These are phyloP conservation scores for Mycena epipterygia DNA, from an alignment of 768 basidiomycete species.

Conservation along the genomic window DNA sequence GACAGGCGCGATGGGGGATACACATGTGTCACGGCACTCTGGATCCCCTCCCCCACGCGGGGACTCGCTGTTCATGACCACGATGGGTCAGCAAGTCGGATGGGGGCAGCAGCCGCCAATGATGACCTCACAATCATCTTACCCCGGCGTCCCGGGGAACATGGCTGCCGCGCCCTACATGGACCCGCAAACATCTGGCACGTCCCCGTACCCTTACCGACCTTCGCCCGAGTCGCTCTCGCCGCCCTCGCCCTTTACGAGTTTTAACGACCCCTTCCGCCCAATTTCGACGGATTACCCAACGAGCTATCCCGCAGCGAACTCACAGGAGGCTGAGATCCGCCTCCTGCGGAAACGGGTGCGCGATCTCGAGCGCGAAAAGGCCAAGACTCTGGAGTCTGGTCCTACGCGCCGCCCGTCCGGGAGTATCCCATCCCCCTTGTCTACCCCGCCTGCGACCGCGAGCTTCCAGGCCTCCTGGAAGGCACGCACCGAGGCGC, in stretches of 20 bases:
- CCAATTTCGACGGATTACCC: conserved; percentile 31
- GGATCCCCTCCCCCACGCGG: conserved; percentile 40
- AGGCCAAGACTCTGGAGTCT: conserved; percentile 62
- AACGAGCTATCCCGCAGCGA: conserved; percentile 41
- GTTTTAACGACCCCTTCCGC: conserved; percentile 39
- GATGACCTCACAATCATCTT: conserved; percentile 22
- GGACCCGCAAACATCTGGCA: conserved; percentile 29
- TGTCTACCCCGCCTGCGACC: conserved; percentile 53
- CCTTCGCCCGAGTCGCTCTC: conserved; percentile 55
- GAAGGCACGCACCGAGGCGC: conserved; percentile 81
- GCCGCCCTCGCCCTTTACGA: conserved; percentile 49
- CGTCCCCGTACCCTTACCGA: conserved; percentile 45
- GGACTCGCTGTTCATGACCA: conserved; percentile 34
- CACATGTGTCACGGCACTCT: conserved; percentile 48
- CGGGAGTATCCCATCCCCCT: conserved; percentile 40
- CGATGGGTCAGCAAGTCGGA: conserved; percentile 27
- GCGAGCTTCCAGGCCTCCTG: conserved; percentile 72
- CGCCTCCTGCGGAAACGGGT: conserved; percentile 68
- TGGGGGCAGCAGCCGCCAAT: conserved; percentile 24
- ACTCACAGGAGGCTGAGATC: conserved; percentile 63
- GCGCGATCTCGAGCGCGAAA: conserved; percentile 72
- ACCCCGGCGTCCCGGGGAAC: conserved; percentile 12
- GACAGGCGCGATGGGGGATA: conserved; percentile 75
- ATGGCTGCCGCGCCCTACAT: conserved; percentile 16
- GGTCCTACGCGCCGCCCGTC: conserved; percentile 49